Evolutionary conservation across 2,329 filamentous ascomycete genomes (phyloP).

Genomic region (Clonostachys rhizophaga): DNA sequence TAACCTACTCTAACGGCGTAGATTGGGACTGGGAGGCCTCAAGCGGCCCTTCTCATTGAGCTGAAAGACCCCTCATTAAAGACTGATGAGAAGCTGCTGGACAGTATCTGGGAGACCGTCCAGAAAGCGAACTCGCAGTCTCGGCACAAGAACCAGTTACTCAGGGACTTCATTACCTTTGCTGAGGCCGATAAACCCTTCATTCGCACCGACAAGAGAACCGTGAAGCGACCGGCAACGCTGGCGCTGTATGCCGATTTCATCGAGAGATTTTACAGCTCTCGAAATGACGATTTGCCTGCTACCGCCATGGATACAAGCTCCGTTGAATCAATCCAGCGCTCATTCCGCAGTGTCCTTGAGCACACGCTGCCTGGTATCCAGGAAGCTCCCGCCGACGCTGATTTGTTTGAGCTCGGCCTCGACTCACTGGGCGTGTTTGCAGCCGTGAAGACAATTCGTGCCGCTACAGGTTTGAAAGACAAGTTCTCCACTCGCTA

Average conservation of each 20-base stretch:
- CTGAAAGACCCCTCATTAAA: constrained; percentile 20
- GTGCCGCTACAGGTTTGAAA: constrained; percentile 16
- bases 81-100: constrained; percentile 23
- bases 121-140: constrained; percentile 40
- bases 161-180: constrained; percentile 22
- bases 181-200: constrained; percentile 35
- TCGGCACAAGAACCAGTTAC: constrained; percentile 19
- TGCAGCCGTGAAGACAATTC: constrained; percentile 19
- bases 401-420: constrained; percentile 18
- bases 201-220: constrained; percentile 36
- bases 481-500: constrained; percentile 2
- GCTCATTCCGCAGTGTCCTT: constrained; percentile 9
- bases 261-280: constrained; percentile 38
- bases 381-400: constrained; percentile 8
- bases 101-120: constrained; percentile 36
- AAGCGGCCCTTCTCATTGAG: constrained; percentile 29
- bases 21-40: constrained; percentile 17
- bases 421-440: constrained; percentile 23
- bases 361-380: constrained; percentile 9
- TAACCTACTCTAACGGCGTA: too few species aligned
- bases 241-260: constrained; percentile 32
- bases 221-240: constrained; percentile 34
- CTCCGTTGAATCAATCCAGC: constrained; percentile 13
- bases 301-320: constrained; percentile 9
- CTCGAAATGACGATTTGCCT: constrained; percentile 7